These are phyloP conservation scores for Syncephalastrum racemosum DNA, from an alignment of 371 early-diverging fungal genomes.

Conservation along the genomic window DNA sequence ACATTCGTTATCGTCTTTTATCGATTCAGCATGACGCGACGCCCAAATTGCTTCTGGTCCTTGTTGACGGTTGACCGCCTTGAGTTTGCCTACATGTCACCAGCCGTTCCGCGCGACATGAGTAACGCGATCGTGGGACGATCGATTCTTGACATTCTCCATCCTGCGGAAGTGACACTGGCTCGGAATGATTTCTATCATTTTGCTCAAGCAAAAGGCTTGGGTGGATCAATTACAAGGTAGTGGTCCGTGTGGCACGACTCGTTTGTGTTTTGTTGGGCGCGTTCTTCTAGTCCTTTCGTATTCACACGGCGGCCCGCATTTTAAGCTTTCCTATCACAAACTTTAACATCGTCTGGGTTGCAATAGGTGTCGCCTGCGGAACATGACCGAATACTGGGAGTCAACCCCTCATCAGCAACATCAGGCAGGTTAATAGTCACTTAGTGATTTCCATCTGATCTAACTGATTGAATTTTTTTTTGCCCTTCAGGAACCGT, in stretches of 20 bases:
- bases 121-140: constrained; percentile 22
- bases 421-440: constrained; percentile 1
- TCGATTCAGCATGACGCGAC: constrained; percentile 7
- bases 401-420: not conserved
- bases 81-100: constrained; percentile 28
- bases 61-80: constrained; percentile 24
- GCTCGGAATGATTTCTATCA: constrained; percentile 54
- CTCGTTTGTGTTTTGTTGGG: not conserved
- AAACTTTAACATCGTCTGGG: constrained; percentile 10
- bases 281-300: too few relatives aligned
- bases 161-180: constrained; percentile 56
- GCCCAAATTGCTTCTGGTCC: constrained; percentile 34
- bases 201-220: constrained; percentile 46
- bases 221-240: constrained; percentile 63
- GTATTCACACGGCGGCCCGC: constrained; percentile 8
- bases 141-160: constrained; percentile 59
- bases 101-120: constrained; percentile 12
- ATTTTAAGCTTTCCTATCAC: constrained; percentile 5
- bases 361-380: constrained; percentile 15
- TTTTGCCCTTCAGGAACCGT: constrained; percentile 16
- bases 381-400: constrained; percentile 4
- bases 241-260: constrained; percentile 12
- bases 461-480: constrained; percentile 1
- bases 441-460: not conserved
- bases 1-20: not conserved